Evolutionary conservation across 768 basidiomycete genomes (phyloP).

Genomic region (Termitomyces titanicus): DNA sequence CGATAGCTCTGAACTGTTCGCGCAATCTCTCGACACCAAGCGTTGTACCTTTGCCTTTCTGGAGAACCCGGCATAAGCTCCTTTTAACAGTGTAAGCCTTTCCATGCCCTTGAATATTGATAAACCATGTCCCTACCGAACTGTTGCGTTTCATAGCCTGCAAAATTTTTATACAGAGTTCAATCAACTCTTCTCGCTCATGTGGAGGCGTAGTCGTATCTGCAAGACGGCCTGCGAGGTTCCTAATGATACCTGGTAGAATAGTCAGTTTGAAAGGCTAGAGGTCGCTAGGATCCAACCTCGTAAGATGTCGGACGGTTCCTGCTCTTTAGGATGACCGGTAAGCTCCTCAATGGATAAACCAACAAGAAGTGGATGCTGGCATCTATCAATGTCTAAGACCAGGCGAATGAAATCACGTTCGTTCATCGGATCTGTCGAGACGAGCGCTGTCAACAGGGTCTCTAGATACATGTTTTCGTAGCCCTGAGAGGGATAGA

Average conservation of each 20-base stretch:
- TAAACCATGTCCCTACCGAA: slow-evolving; percentile 30
- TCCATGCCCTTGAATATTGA: not conserved
- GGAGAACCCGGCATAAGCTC: slow-evolving; percentile 8
- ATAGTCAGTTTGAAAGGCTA: not conserved
- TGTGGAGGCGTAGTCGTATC: slow-evolving; percentile 16
- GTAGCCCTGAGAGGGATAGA: slow-evolving; percentile 30
- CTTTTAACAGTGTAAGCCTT: slow-evolving; percentile 13
- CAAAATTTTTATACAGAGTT: slow-evolving; percentile 42
- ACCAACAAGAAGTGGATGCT: slow-evolving; percentile 6
- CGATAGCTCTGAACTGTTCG: slow-evolving; percentile 22
- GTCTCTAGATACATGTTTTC: slow-evolving; percentile 50
- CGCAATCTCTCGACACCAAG: slow-evolving; percentile 32
- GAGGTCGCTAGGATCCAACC: not conserved
- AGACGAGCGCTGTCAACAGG: slow-evolving; percentile 49
- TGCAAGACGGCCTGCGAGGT: slow-evolving; percentile 34
- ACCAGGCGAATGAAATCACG: slow-evolving; percentile 54
- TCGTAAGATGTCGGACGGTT: slow-evolving; percentile 14
- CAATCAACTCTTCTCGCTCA: slow-evolving; percentile 31
- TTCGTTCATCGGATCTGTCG: slow-evolving; percentile 46
- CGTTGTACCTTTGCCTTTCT: slow-evolving; percentile 23
- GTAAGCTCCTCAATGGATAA: not conserved
- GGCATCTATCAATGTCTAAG: slow-evolving; percentile 43
- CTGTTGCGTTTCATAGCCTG: slow-evolving; percentile 47
- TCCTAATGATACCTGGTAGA: slow-evolving; percentile 41
- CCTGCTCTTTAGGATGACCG: slow-evolving; percentile 6